Conservation (phyloP, 306 rosid species). For the Quercus dentata region DNA sequence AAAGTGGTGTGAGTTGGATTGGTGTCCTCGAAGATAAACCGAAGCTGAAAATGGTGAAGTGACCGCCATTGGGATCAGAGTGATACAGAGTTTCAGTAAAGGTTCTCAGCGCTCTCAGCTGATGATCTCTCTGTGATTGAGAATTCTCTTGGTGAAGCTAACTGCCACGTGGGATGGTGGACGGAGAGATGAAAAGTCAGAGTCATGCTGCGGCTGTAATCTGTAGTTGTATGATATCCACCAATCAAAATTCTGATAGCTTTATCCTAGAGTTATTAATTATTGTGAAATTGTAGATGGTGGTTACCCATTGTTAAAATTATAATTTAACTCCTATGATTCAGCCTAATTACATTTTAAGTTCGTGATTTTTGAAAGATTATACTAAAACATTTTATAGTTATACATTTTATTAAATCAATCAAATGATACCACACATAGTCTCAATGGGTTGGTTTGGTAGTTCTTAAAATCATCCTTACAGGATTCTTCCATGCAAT, state of each 20-base stretch:
- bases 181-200: not conserved
- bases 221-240: conserved; percentile 11
- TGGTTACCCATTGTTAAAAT: no score
- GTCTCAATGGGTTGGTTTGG: no score
- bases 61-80: conserved; percentile 49
- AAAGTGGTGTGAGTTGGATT: conserved; percentile 17
- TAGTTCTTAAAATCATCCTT: no score
- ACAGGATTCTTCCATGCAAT: no score
- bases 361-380: no score
- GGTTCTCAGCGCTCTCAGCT: not conserved
- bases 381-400: no score
- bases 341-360: no score
- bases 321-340: not conserved
- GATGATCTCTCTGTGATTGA: not conserved
- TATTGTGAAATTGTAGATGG: no score
- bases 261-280: conserved; percentile 38
- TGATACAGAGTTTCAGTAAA: not conserved
- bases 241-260: conserved; percentile 51
- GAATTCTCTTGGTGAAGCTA: conserved; percentile 3
- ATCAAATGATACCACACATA: no score
- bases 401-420: no score
- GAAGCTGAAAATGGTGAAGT: conserved; percentile 47
- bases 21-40: conserved; percentile 30
- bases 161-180: conserved; percentile 60
- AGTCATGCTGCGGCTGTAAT: not conserved